These are phyloP conservation scores for Zygoascus bituminiphila DNA, from an alignment of 805 yeast species.

Conservation along the genomic window DNA sequence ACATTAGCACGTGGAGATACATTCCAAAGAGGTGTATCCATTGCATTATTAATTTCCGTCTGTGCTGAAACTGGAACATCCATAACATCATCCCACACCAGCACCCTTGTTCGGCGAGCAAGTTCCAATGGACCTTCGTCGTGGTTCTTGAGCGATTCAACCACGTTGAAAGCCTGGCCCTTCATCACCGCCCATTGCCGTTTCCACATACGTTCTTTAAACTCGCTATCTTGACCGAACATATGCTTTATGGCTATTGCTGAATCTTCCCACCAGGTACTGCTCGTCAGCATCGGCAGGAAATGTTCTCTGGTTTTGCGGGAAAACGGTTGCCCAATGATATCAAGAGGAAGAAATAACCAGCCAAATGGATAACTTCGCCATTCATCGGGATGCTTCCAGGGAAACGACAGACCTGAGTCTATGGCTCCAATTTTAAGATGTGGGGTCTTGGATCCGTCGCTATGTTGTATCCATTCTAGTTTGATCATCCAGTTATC, in stretches of 20 bases:
- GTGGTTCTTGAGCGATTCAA: conserved; percentile 49
- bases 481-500: conserved; percentile 73
- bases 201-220: conserved; percentile 56
- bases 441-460: background rate
- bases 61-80: conserved; percentile 44
- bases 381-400: conserved; percentile 82
- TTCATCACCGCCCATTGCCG: conserved; percentile 63
- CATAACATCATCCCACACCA: conserved; percentile 55
- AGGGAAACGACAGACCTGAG: conserved; percentile 66
- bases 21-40: conserved; percentile 32
- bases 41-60: conserved; percentile 35
- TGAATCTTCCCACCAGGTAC: conserved; percentile 64
- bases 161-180: conserved; percentile 72
- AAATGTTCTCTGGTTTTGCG: conserved; percentile 46
- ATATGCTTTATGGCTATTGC: conserved; percentile 38
- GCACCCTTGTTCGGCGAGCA: conserved; percentile 47
- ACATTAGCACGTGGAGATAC: background rate
- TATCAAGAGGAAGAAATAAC: conserved; percentile 54
- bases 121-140: conserved; percentile 63
- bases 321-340: conserved; percentile 63
- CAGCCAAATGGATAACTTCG: conserved; percentile 73
- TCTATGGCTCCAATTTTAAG: conserved; percentile 58
- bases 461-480: conserved; percentile 31
- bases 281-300: conserved; percentile 49
- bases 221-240: conserved; percentile 50